Evolutionary conservation across 1,284 basidiomycete genomes (phyloP).

Genomic region (Polyporus tsugae): DNA sequence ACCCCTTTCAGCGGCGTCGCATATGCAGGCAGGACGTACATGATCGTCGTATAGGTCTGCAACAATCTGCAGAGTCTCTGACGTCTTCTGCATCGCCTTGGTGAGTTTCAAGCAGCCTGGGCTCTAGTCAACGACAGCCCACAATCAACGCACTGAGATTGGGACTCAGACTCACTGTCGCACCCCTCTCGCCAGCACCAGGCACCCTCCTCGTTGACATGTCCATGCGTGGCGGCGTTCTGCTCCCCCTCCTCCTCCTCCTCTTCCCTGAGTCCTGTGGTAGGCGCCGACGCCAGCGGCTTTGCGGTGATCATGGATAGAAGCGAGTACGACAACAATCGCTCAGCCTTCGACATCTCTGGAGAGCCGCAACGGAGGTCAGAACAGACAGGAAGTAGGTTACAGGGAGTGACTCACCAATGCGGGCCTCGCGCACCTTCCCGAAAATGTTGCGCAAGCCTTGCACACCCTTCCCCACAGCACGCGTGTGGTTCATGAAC

Average conservation of each 20-base stretch:
- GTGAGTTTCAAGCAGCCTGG: conserved; percentile 79
- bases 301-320: conserved; percentile 75
- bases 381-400: neutral
- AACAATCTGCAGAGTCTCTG: conserved; percentile 76
- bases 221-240: conserved; percentile 52
- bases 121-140: neutral
- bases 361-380: neutral
- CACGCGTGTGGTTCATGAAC: conserved; percentile 72
- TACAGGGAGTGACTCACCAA: conserved; percentile 56
- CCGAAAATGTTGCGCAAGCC: conserved; percentile 68
- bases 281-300: conserved; percentile 59
- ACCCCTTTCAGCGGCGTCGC: neutral
- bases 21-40: conserved; percentile 49
- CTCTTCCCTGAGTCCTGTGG: conserved; percentile 55
- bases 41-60: conserved; percentile 84
- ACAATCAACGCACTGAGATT: neutral
- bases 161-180: conserved; percentile 56
- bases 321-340: conserved; percentile 73
- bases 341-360: conserved; percentile 82
- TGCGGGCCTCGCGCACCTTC: conserved; percentile 66
- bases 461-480: conserved; percentile 74
- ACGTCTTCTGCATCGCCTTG: conserved; percentile 80
- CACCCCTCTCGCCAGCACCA: conserved; percentile 89
- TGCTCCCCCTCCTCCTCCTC: conserved; percentile 58
- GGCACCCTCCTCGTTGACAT: conserved; percentile 76